Evolutionary conservation across 2,329 filamentous ascomycete species (phyloP), one percentile per base, ranked within the genome.

Genomic region (Scopulariopsis brevicaulis): DNA sequence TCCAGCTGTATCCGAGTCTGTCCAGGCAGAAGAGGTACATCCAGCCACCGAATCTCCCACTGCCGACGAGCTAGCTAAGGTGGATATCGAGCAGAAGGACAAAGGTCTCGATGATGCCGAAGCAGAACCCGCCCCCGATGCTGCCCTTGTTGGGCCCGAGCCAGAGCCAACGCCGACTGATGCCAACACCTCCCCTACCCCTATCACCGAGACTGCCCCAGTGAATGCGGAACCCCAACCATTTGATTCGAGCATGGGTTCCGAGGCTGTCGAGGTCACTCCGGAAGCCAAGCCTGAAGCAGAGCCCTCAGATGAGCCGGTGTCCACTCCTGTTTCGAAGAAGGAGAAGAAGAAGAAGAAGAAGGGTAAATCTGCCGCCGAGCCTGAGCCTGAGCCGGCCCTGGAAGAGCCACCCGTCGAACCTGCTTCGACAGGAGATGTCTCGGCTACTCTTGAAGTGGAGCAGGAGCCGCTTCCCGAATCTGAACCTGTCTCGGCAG

Each of bases 281-380:
- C 54, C 24, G 24, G 54, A 48, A 28, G 7, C 15, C 7, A 20
- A 62, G 20, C n/a, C 55, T n/a, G 61, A 62, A 54, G 55, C 60
- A 43, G 61, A 61, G 18, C 58, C 59, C 24, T 59, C 52, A 60
- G 57, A 56, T 25, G 48, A 53, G 28, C 43, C 5, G 3, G n/a
- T 28, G 18, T 28, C 43, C 11, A n/a, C 57, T 7, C 34, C 55
- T 22, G 56, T 62, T 57, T 57, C 61, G 2, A 59, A 61, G 11
- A 63, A 64, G 51, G 60, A 63, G 57, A 64, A 53, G 54, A 64
- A 54, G 54, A 61, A 61, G 57, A 54, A 58, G 50, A 54, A 46
- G 20, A 52, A 48, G 46, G 43, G 37, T 10, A 43, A 37, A 53
- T 4, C 40, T 46, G 35, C 10, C 24, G 20, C 37, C 22, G 24